Conservation (phyloP, 495 filamentous ascomycete genomes). For the Tuber umbilicatum region DNA sequence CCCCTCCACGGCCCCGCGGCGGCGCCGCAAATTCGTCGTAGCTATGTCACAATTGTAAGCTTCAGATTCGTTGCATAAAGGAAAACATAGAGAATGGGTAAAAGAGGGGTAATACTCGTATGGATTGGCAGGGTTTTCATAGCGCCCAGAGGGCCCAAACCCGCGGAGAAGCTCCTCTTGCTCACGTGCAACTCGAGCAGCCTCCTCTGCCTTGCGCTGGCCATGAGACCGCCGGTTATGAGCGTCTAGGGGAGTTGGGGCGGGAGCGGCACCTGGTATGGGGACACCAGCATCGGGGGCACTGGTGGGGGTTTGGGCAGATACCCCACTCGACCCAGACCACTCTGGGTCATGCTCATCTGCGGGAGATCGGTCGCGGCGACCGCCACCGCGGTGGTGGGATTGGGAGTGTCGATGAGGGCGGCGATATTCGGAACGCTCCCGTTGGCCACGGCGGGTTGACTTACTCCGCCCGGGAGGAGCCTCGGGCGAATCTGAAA, state of each 20-base stretch:
- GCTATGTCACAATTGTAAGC: constrained; percentile 10
- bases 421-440: constrained; percentile 28
- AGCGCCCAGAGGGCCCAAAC: constrained; percentile 11
- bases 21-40: constrained; percentile 18
- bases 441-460: constrained; percentile 17
- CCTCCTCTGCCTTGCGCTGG: constrained; percentile 21
- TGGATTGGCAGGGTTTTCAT: constrained; percentile 14
- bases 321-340: constrained; percentile 25
- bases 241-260: not conserved
- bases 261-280: constrained; percentile 8
- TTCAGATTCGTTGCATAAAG: not conserved
- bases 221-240: constrained; percentile 2
- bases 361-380: constrained; percentile 26
- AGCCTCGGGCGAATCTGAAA: not conserved
- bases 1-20: constrained; percentile 16
- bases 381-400: constrained; percentile 23
- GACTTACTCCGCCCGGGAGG: not conserved
- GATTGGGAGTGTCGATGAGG: constrained; percentile 27
- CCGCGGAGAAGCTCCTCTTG: constrained; percentile 24
- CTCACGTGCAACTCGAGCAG: constrained; percentile 19
- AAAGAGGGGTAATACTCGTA: constrained; percentile 29
- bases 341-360: constrained; percentile 27
- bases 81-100: not conserved
- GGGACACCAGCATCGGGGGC: constrained; percentile 12
- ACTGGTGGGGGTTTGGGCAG: constrained; percentile 26